Evolutionary conservation across 371 early-diverging fungal genomes (phyloP).

Genomic region (Amoeboaphelidium occidentale): DNA sequence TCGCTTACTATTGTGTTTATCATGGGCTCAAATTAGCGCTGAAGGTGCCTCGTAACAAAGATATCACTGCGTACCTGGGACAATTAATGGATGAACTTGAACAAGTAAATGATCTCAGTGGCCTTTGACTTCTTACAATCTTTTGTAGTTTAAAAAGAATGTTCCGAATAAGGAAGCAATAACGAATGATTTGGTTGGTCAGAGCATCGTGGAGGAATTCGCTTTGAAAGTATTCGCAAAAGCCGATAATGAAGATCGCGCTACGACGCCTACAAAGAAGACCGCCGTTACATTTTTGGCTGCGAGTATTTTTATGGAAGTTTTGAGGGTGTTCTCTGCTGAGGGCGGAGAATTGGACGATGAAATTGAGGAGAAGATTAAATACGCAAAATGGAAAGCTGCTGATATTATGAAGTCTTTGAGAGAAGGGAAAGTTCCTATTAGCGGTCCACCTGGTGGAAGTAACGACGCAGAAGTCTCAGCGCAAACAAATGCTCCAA

Average conservation of each 20-base stretch:
- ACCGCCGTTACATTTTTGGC: slow-evolving; percentile 53
- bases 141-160: slow-evolving; percentile 31
- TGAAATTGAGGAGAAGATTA: slow-evolving; percentile 56
- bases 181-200: slow-evolving; percentile 44
- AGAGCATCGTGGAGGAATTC: slow-evolving; percentile 66
- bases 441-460: slow-evolving; percentile 30
- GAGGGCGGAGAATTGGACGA: slow-evolving; percentile 45
- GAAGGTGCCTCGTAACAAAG: slow-evolving; percentile 11
- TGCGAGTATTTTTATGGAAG: slow-evolving; percentile 52
- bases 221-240: slow-evolving; percentile 63
- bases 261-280: slow-evolving; percentile 42
- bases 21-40: neutral
- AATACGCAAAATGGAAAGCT: slow-evolving; percentile 85
- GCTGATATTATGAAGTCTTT: slow-evolving; percentile 73
- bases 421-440: slow-evolving; percentile 54
- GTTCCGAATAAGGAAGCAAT: slow-evolving; percentile 41
- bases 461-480: neutral
- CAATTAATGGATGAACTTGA: slow-evolving; percentile 50
- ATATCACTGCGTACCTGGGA: slow-evolving; percentile 32
- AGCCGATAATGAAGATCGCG: slow-evolving; percentile 78
- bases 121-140: neutral
- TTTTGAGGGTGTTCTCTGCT: slow-evolving; percentile 52
- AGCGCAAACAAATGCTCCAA: too few species aligned
- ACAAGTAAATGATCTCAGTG: slow-evolving; percentile 16
- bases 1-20: slow-evolving; percentile 63